Evolutionary conservation across 352 stramenopile species (phyloP).

Genomic region (Pythium plurisporium): DNA sequence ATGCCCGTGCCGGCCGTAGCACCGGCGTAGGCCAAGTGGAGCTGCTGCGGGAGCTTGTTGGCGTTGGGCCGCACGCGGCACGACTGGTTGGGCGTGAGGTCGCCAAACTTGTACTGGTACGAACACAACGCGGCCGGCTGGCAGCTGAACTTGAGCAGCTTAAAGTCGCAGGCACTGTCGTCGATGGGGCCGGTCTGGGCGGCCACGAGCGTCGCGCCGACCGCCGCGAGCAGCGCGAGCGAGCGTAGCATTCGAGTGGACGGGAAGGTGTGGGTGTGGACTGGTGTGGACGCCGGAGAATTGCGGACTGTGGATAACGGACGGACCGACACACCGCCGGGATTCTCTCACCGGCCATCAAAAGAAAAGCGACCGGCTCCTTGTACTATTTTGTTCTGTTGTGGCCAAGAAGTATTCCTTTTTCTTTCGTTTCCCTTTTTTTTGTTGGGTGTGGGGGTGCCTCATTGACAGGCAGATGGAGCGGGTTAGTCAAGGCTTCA

Average conservation of each 20-base stretch:
- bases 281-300: too few species aligned
- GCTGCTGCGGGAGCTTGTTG: conserved; percentile 29
- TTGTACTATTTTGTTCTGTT: too few species aligned
- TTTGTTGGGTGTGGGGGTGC: too few species aligned
- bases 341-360: too few species aligned
- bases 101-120: conserved; percentile 15
- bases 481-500: too few species aligned
- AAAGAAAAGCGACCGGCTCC: too few species aligned
- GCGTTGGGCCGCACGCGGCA: conserved; percentile 11
- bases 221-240: background rate
- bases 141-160: conserved; percentile 4
- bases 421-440: too few species aligned
- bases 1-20: conserved; percentile 31
- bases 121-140: conserved; percentile 5
- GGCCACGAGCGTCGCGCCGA: background rate
- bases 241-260: background rate
- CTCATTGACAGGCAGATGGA: too few species aligned
- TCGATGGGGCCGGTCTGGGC: background rate
- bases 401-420: too few species aligned
- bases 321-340: too few species aligned
- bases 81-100: conserved; percentile 20
- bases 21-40: conserved; percentile 49
- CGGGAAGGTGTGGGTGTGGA: too few species aligned
- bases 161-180: conserved; percentile 12
- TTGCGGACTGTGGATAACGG: too few species aligned